Evolutionary conservation across 2,329 filamentous ascomycete species (phyloP), one percentile per base, ranked within the genome.

Genomic region (Podosphaera fusca): DNA sequence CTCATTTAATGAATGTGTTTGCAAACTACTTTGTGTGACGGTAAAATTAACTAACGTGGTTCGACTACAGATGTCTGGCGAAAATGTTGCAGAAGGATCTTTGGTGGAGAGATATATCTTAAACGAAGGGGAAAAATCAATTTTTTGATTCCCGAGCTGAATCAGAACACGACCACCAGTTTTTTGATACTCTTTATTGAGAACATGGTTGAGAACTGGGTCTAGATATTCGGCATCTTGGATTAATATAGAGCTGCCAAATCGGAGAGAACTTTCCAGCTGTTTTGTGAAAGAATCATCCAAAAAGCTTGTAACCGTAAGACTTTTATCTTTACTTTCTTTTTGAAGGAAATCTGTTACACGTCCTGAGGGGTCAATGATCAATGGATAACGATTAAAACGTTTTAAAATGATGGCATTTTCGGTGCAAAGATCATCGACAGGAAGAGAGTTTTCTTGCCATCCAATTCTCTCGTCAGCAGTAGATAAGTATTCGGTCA

Each of bases 41-140:
- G 94, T 96, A 65, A 98, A 98, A 72, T 98, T 98, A 77, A 98
- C 92, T 71, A 98, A 95, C 0, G 94, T 98, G 5, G 92, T 96
- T 66, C 94, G 81, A 75, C 88, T 95, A 80, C 94, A 98, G 61
- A 98, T 87, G 67, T 98, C 92, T 0, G 92, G 94, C 6, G 92
- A 82, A 69, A 98, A 98, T 6, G 84, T 87, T 33, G 92, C 90
- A 47, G 94, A 98, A 0, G 94, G 94, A 72, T 98, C 92, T 65
- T 90, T 79, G 1, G 94, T 98, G 0, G 90, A 95, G 45, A 98
- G 74, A 69, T 94, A 98, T 36, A 98, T 77, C 72, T 84, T 92
- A 77, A 98, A 98, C 0, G 89, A 81, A 1, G 92, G 90, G 55
- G 92, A 98, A 72, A 98, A 98, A 70, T 98, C 92, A 62, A 98